These are phyloP conservation scores for Cadophora gregata DNA, from an alignment of 2,329 filamentous ascomycete genomes.

Conservation along the genomic window DNA sequence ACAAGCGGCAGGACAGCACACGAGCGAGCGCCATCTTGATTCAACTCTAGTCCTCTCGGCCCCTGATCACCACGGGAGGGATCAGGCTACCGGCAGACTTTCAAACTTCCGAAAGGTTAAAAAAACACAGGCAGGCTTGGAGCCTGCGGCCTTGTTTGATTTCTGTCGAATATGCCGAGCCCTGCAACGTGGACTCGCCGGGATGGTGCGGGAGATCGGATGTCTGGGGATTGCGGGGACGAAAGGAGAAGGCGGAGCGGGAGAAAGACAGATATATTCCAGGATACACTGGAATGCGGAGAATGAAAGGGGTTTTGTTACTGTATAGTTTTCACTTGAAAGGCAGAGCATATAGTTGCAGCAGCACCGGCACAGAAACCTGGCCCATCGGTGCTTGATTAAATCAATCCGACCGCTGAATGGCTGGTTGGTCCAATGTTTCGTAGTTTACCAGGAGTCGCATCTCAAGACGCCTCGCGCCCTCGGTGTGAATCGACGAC, in stretches of 20 bases:
- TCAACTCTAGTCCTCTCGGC: not conserved
- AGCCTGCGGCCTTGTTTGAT: not conserved
- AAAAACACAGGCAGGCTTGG: not conserved
- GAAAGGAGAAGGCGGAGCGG: not conserved
- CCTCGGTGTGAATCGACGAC: not conserved
- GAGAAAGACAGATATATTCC: not conserved
- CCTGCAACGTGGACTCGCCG: not conserved
- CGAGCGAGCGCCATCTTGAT: not conserved
- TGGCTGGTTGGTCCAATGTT: not conserved
- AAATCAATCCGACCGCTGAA: slow-evolving; percentile 1
- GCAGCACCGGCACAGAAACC: no score
- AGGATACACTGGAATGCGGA: no score
- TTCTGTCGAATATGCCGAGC: not conserved
- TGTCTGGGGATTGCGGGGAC: slow-evolving; percentile 1
- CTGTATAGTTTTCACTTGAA: not conserved
- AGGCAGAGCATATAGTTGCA: not conserved
- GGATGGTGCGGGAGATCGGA: not conserved
- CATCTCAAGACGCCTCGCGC: not conserved
- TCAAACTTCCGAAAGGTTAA: slow-evolving; percentile 10
- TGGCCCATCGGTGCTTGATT: not conserved
- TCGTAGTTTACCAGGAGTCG: not conserved
- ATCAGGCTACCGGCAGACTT: slow-evolving; percentile 9
- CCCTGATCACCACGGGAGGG: slow-evolving; percentile 9
- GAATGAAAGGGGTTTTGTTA: no score
- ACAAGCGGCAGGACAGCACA: slow-evolving; percentile 8